Base-by-base conservation (phyloP, 1,284 basidiomycete species). In the Irpex lacteus region DNA sequence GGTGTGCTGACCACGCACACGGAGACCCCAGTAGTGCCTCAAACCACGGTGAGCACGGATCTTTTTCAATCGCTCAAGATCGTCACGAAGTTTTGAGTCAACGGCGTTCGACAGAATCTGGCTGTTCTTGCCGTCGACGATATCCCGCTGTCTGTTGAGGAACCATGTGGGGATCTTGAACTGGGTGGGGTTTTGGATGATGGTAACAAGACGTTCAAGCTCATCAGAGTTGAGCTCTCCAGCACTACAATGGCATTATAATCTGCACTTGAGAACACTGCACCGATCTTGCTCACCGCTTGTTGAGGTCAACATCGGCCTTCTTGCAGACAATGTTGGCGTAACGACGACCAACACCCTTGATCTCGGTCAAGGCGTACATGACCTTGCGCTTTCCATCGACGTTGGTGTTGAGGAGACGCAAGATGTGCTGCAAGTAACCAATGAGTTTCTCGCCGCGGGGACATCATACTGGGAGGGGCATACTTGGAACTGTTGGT, bases 141-240 rank as follows among this genome's bases (percentile, higher is more conserved):
- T 96, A 78, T 99, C 97, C 78, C 95, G 94, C 81, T 99, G 97
- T 81, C 98, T 94, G 90, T 99, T 99, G 78, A 99, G 81, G 89
- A 99, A 98, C 98, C 98, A 99, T 61, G 89, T 86, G 50, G 97
- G 95, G 79, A 99, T 98, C 87, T 99, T 99, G 92, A 98, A 99
- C 80, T 99, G 97, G 50, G 94, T 94, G 40, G 98, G 98, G 83
- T 97, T 98, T 85, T 99, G 98, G 78, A 99, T 98, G 82, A 99
- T 99, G 71, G 94, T 98, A 71, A 99, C 98, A 71, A 99, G 88
- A 70, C 98, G 95, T 85, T 99, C 98, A 60, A 99, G 92, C 83
- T 99, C 98, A 77, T 93, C 91, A 59, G 94, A 94, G 89, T 96
- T 96, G 77, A 96, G 90, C 77, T 96, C 94, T 74, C 94, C 94